Evolutionary conservation across 495 filamentous ascomycete species (phyloP), one percentile per base, ranked within the genome.

Genomic region (Penicillium flavigenum): DNA sequence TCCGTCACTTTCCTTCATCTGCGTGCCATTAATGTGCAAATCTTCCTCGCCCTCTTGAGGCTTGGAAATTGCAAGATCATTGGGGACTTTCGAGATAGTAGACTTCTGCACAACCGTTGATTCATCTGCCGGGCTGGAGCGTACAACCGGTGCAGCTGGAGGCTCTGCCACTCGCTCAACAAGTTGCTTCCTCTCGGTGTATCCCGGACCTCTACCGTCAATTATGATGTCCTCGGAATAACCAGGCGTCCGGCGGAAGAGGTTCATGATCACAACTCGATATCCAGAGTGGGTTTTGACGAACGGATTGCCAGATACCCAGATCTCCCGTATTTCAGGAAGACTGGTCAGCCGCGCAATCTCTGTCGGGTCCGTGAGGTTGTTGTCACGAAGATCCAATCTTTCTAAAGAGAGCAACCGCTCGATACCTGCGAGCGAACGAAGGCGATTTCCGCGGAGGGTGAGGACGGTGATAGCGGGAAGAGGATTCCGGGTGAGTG

Each of bases 381-480:
- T 87, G 73, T 98, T 98, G 67, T 98, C 94, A 64, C 94, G 82
- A 17, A 98, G 76, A 69, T 98, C 94, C 46, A 98, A 75, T 60
- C 92, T 81, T 69, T 98, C 92, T 50, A 98, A 73, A 0, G 93
- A 92, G 42, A 88, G 83, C 6, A 97, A 79, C 59, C 88, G 86
- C 74, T 98, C 92, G 55, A 98, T 87, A 3, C 94, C 94, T 17
- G 91, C 91, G 47, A 98, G 82, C 7, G 92, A 96, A 31, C 83
- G 81, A 52, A 98, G 82, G 36, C 92, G 88, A 70, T 98, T 98
- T 20, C 83, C 87, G 44, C 94, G 87, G 44, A 98, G 83, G 66
- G 98, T 98, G 60, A 98, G 80, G 20, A 91, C 91, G 4, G 88
- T 93, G 59, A 98, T 96, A 47, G 94, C 93, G 16, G 94, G 92